Conservation (phyloP, 108 stramenopile genomes). For the Epipyxis sp. region DNA sequence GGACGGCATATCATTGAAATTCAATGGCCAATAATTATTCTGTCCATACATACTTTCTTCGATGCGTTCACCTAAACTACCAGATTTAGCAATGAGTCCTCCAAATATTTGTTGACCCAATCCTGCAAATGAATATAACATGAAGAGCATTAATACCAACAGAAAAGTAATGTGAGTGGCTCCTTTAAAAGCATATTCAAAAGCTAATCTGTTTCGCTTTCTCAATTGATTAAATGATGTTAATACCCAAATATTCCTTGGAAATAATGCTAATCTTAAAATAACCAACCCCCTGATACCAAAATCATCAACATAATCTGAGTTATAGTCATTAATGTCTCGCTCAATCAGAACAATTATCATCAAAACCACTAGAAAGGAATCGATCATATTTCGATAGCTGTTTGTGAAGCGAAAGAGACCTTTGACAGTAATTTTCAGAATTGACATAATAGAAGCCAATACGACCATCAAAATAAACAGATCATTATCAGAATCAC, state of each 20-base stretch:
- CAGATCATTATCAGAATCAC: neutral
- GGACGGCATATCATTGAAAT: constrained; percentile 30
- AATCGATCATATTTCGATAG: neutral
- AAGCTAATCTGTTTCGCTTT: neutral
- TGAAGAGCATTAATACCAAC: neutral
- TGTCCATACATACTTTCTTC: neutral
- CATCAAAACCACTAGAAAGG: too few relatives aligned
- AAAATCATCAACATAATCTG: neutral
- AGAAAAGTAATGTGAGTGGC: neutral
- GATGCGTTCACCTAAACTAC: neutral
- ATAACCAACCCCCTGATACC: neutral
- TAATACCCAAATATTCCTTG: neutral
- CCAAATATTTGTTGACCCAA: neutral
- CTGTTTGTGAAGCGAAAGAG: neutral
- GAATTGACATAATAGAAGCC: neutral
- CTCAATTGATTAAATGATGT: neutral
- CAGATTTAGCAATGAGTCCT: neutral
- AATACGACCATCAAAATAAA: neutral
- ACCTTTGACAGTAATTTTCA: neutral
- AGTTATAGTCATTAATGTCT: too few relatives aligned
- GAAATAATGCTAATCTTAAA: neutral
- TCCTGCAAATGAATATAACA: neutral
- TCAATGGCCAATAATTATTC: neutral
- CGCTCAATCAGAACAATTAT: too few relatives aligned
- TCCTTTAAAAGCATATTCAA: neutral